Evolutionary conservation across 2,329 filamentous ascomycete species (phyloP).

Genomic region (Exophiala sideris): DNA sequence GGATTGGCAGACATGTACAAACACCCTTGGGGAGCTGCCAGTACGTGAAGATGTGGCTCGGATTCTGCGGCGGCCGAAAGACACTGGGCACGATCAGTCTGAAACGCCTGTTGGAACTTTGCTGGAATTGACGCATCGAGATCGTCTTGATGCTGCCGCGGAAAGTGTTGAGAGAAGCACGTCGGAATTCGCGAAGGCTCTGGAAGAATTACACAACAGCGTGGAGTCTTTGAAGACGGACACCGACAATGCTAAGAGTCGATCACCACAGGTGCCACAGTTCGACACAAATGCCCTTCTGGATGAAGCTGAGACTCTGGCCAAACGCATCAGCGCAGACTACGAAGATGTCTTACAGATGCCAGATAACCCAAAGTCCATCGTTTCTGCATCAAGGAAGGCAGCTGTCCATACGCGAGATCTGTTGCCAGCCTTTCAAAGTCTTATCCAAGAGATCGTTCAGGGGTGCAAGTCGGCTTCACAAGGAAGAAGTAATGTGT

Average conservation of each 20-base stretch:
- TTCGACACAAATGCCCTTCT: conserved; percentile 23
- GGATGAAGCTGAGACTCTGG: conserved; percentile 75
- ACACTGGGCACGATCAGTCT: conserved; percentile 2
- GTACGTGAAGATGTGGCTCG: conserved; percentile 41
- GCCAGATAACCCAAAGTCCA: conserved; percentile 62
- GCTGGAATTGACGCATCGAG: conserved; percentile 21
- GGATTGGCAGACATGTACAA: conserved; percentile 40
- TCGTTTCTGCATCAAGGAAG: conserved; percentile 61
- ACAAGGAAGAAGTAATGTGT: conserved; percentile 61
- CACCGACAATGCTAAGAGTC: conserved; percentile 10
- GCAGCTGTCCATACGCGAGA: conserved; percentile 62
- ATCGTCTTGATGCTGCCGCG: conserved; percentile 17
- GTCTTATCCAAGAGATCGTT: conserved; percentile 56
- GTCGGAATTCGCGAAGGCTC: conserved; percentile 19
- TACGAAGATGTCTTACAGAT: conserved; percentile 73
- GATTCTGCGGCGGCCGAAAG: conserved; percentile 33
- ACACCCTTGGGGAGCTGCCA: conserved; percentile 40
- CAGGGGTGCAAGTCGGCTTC: conserved; percentile 57
- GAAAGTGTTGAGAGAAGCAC: conserved; percentile 19
- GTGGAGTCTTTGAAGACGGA: conserved; percentile 24
- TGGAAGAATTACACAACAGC: conserved; percentile 12
- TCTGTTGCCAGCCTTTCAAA: conserved; percentile 58
- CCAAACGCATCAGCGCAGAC: conserved; percentile 82
- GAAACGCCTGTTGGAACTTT: conserved; percentile 23
- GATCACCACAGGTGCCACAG: conserved; percentile 19